Base-by-base conservation (phyloP, 1,139 yeast species). In the Hansenula sp. region DNA sequence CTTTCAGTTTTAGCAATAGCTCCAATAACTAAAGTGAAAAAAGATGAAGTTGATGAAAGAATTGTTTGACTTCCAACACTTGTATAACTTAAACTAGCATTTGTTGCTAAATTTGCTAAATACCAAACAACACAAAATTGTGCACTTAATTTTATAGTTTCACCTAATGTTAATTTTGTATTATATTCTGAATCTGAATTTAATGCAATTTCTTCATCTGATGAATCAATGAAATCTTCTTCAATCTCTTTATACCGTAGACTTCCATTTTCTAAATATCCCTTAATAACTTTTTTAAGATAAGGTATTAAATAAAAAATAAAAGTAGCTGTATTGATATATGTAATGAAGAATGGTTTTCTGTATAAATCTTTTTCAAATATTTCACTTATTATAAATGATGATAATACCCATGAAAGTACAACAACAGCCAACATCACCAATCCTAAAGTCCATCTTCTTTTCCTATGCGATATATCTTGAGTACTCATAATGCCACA, bases 1-100 rank as follows among this genome's bases (percentile, higher is more conserved):
- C 64, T 65, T 61, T 92, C 98, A 9, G 89, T 76, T 25, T 79
- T 68, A 46, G 79, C 82, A 19, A 84, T 46, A 42, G 80, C 78
- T 1, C 97, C 97, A n/a, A 90, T 71, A 4, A 89, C 53, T 34
- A 92, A 71, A 0, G 98, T 92, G 73, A 92, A 92, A 59, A 92
- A 89, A 13, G 96, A 85, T 8, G 95, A 84, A 0, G 97, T 89
- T 32, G 96, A 84, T 9, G 96, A 83, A 34, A 92, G 65, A 29
- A 92, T 90, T 4, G 97, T 92, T 55, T 94, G 97, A 17, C 92
- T 83, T 10, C 95, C 95, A 25, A 90, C 97, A 12, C 92, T 82
- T 0, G 97, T 92, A 62, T 83, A 90, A 26, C 86, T 75, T 39
- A 90, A 71, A 16, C 95, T 82, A 1, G 96, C 87, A 61, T 92